phyloP scores from a whole-genome alignment of 306 rosid genomes.

The Cajanus cajan region DNA sequence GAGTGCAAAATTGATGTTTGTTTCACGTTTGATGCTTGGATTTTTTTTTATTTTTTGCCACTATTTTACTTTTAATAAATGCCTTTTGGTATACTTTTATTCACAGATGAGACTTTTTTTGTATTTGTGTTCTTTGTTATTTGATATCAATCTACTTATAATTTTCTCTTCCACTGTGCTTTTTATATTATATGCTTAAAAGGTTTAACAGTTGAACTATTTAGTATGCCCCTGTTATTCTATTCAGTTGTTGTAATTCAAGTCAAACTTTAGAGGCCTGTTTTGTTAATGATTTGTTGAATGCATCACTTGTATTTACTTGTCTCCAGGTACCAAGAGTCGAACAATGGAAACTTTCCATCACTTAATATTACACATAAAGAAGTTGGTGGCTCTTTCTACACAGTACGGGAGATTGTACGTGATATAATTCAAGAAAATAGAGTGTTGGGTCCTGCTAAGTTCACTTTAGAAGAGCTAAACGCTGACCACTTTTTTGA shows the following conservation, averaged over 20 bases:
- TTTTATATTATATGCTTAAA: not conserved
- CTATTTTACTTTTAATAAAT: not conserved
- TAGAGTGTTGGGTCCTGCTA: conserved; percentile 93
- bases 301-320: conserved; percentile 32
- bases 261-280: not conserved
- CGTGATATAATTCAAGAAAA: conserved; percentile 95
- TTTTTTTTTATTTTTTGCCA: not conserved
- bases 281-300: conserved; percentile 22
- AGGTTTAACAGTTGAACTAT: conserved; percentile 9
- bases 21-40: not conserved
- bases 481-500: conserved; percentile 42
- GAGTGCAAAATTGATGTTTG: conserved; percentile 12
- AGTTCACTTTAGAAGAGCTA: conserved; percentile 48
- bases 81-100: not conserved
- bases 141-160: conserved; percentile 1
- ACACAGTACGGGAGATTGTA: conserved; percentile 96
- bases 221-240: not conserved
- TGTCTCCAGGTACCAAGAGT: conserved; percentile 67
- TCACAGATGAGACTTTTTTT: not conserved
- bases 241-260: not conserved
- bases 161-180: not conserved
- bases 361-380: conserved; percentile 88
- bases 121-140: not conserved
- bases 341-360: conserved; percentile 85
- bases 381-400: conserved; percentile 99